Evolutionary conservation across 441 rosid genomes (phyloP).

Genomic region (Mallotus japonicus): DNA sequence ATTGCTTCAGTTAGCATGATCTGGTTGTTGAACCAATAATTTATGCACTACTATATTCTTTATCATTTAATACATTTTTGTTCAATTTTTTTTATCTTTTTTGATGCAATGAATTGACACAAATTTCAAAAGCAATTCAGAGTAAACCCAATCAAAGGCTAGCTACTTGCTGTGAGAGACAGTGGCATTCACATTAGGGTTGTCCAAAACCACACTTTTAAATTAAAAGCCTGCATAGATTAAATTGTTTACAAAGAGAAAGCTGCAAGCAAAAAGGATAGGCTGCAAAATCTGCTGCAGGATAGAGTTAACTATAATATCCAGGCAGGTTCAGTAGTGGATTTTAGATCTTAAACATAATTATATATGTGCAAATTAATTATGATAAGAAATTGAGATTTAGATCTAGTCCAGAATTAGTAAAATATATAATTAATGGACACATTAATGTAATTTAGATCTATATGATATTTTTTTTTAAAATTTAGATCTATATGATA

Average conservation of each 20-base stretch:
- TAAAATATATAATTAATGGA: background rate
- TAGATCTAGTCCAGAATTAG: slow-evolving; percentile 31
- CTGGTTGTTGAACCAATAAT: background rate
- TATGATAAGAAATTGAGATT: slow-evolving; percentile 11
- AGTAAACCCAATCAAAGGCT: background rate
- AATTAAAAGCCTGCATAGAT: background rate
- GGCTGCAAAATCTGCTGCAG: background rate
- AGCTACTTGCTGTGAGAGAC: background rate
- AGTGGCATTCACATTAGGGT: no score
- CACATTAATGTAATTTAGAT: slow-evolving; percentile 25
- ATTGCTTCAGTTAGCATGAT: no score
- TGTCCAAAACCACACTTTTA: slow-evolving; percentile 12
- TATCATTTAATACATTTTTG: background rate
- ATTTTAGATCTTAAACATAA: slow-evolving; percentile 15
- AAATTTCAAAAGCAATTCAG: no score
- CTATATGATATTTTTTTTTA: slow-evolving; percentile 26
- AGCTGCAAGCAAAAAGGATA: background rate
- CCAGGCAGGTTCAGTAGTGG: background rate
- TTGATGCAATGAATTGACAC: no score
- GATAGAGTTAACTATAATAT: background rate
- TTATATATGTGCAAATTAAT: background rate
- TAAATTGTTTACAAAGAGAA: background rate
- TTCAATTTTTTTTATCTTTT: no score
- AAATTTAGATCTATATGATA: slow-evolving; percentile 31
- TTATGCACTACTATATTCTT: background rate